phyloP scores from a whole-genome alignment of 176 grass and related monocot genomes.

The Triticum dicoccoides region DNA sequence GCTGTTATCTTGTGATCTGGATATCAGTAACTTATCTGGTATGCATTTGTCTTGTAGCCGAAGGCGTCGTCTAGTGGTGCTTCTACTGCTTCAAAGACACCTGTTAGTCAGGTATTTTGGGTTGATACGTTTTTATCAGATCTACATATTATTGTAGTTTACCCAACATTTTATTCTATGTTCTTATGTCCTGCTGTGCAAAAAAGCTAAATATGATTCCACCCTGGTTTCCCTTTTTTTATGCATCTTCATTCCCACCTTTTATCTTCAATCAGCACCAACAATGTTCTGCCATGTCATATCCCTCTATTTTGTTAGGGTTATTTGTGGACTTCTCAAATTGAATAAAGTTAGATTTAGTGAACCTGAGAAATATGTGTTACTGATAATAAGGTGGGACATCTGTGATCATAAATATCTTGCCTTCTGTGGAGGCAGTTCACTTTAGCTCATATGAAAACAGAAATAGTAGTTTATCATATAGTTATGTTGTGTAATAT shows the following conservation, averaged over 20 bases:
- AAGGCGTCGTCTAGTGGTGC: slow-evolving; percentile 70
- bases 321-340: background rate
- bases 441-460: background rate
- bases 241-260: background rate
- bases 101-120: slow-evolving; percentile 39
- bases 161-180: background rate
- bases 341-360: background rate
- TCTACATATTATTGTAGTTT: background rate
- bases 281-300: background rate
- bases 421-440: background rate
- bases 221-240: background rate
- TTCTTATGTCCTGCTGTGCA: background rate
- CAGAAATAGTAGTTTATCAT: background rate
- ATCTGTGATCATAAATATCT: background rate
- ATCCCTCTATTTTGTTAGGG: background rate
- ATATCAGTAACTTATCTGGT: slow-evolving; percentile 12
- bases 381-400: background rate
- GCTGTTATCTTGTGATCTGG: background rate
- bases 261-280: background rate
- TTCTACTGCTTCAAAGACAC: slow-evolving; percentile 54
- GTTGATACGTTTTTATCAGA: background rate
- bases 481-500: background rate
- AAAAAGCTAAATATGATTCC: background rate
- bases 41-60: slow-evolving; percentile 39
- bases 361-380: background rate